Percentiles rank a stretch among this genome's conserved stretches.
These are phyloP conservation scores for Thuidium tamariscinum DNA, from an alignment of 225 moss, liverwort and hornwort genomes.

Conservation along the genomic window DNA sequence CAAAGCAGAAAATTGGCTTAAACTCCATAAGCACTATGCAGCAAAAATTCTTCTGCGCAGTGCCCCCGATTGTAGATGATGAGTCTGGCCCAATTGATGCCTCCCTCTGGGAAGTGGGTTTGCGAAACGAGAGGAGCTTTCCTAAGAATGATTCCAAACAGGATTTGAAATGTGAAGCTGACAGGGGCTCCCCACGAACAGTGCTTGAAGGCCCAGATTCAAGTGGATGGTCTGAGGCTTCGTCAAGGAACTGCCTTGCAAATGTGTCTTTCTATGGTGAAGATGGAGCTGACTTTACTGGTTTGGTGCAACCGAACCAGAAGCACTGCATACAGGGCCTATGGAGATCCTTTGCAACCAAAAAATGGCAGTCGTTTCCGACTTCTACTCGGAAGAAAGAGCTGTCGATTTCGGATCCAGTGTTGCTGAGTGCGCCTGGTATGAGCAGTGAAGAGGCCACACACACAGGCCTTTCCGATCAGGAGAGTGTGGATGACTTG, in stretches of 20 bases:
- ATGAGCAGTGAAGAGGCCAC: not conserved
- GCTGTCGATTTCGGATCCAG: slow-evolving; percentile 60
- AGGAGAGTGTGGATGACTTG: slow-evolving; percentile 46
- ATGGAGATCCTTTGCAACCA: slow-evolving; percentile 79
- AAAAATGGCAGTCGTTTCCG: slow-evolving; percentile 81
- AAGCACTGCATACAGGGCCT: slow-evolving; percentile 58
- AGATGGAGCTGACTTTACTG: slow-evolving; percentile 27
- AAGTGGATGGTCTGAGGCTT: slow-evolving; percentile 56
- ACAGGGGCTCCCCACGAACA: slow-evolving; percentile 59
- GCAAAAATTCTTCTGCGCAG: slow-evolving; percentile 32
- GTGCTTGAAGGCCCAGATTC: slow-evolving; percentile 78
- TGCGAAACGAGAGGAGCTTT: not conserved
- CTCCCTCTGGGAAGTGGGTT: slow-evolving; percentile 21
- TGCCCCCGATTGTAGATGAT: slow-evolving; percentile 20
- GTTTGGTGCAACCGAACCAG: slow-evolving; percentile 16
- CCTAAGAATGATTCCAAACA: not conserved
- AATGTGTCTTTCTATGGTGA: slow-evolving; percentile 23
- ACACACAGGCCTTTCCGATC: not conserved
- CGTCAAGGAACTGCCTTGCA: slow-evolving; percentile 46
- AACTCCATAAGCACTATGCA: slow-evolving; percentile 9
- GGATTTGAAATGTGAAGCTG: not conserved
- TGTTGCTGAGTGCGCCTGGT: slow-evolving; percentile 33
- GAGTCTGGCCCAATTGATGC: slow-evolving; percentile 25
- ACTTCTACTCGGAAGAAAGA: slow-evolving; percentile 60
- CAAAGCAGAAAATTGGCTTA: not conserved